Evolutionary conservation across 176 grass and related monocot genomes (phyloP).

Genomic region (Avena eriantha): DNA sequence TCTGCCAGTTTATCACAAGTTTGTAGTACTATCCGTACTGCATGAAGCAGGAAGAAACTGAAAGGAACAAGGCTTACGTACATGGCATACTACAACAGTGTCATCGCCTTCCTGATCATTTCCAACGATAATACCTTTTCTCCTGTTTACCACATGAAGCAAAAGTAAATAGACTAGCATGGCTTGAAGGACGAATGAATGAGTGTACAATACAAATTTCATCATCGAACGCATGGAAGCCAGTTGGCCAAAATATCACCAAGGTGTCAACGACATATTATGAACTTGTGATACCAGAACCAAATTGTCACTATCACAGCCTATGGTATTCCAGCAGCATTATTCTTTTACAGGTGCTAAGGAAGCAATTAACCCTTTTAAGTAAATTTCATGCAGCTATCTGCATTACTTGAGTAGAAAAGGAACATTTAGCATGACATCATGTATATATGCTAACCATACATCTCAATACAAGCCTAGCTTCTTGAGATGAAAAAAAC

Average conservation of each 20-base stretch:
- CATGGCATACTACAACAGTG: constrained; percentile 82
- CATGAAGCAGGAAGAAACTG: not conserved
- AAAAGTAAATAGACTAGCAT: constrained; percentile 33
- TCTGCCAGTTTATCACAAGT: constrained; percentile 11
- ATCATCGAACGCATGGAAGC: not conserved
- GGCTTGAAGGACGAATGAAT: not conserved
- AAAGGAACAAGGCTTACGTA: constrained; percentile 55
- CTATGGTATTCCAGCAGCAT: constrained; percentile 3
- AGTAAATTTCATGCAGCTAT: constrained; percentile 22
- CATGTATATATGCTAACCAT: constrained; percentile 6
- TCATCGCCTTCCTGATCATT: constrained; percentile 97
- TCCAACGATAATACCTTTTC: constrained; percentile 95
- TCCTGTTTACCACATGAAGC: constrained; percentile 65
- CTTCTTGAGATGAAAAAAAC: constrained; percentile 39
- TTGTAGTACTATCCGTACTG: not conserved
- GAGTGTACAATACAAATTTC: not conserved
- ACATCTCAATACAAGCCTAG: constrained; percentile 27
- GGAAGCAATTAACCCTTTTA: constrained; percentile 8
- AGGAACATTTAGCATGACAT: constrained; percentile 25
- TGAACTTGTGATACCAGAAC: not conserved
- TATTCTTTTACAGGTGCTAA: constrained; percentile 16
- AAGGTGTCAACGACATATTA: not conserved
- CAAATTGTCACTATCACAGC: constrained; percentile 12
- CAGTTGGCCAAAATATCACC: constrained; percentile 16
- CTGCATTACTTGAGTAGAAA: not conserved